These are phyloP conservation scores for Flammula alnicola DNA, from an alignment of 1,284 basidiomycete species.

Conservation along the genomic window DNA sequence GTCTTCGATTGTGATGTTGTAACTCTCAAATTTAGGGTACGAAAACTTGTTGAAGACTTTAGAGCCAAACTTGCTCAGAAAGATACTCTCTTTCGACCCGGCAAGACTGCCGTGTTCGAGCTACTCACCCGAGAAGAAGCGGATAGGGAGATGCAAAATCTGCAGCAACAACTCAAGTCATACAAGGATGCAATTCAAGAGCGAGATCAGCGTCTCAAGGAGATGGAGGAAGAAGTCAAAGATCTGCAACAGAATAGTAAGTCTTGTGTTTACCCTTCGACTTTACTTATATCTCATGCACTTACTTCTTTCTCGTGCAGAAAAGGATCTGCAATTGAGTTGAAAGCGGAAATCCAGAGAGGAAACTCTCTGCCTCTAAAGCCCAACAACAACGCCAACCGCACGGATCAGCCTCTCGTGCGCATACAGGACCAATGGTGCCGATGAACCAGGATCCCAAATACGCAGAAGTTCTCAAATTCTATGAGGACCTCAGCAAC, in stretches of 20 bases:
- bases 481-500: constrained; percentile 68
- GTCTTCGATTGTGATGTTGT: no score
- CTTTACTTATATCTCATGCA: constrained; percentile 1
- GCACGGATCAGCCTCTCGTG: constrained; percentile 34
- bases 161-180: constrained; percentile 53
- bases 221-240: constrained; percentile 49
- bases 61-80: constrained; percentile 55
- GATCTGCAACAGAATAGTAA: constrained; percentile 54
- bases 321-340: constrained; percentile 53
- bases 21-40: no score
- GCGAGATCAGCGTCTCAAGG: constrained; percentile 47
- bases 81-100: constrained; percentile 55
- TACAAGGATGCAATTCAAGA: constrained; percentile 50
- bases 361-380: constrained; percentile 50
- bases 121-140: constrained; percentile 75
- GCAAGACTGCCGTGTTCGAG: constrained; percentile 56
- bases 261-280: constrained; percentile 16
- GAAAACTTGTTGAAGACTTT: constrained; percentile 60
- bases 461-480: constrained; percentile 50
- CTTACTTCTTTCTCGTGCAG: constrained; percentile 34
- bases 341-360: constrained; percentile 66
- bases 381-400: constrained; percentile 36
- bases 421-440: constrained; percentile 33
- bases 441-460: constrained; percentile 54
- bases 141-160: constrained; percentile 62